phyloP scores from a whole-genome alignment of 1,284 basidiomycete genomes.

The Melampsora larici-populina region DNA sequence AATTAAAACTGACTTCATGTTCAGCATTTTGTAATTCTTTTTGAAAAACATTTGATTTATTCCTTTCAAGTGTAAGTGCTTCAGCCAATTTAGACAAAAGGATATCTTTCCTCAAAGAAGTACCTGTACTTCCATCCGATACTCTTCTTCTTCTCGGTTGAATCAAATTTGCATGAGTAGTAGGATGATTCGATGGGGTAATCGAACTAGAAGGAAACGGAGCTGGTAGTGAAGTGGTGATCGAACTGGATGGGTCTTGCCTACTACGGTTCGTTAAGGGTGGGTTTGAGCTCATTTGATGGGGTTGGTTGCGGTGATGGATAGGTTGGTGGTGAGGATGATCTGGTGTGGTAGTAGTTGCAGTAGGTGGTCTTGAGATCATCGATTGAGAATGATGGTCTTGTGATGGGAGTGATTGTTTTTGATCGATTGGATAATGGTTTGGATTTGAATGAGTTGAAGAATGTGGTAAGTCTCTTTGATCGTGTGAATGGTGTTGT shows the following conservation, averaged over 20 bases:
- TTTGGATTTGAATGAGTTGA: no score
- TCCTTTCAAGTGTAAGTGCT: conserved; percentile 24
- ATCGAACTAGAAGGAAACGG: no score
- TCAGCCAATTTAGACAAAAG: conserved; percentile 35
- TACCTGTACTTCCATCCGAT: conserved; percentile 30
- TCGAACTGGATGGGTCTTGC: not conserved
- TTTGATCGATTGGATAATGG: no score
- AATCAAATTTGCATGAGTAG: not conserved
- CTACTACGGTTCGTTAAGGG: conserved; percentile 16
- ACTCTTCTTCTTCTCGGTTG: conserved; percentile 20
- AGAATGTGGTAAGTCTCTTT: no score
- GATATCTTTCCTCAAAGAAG: conserved; percentile 29
- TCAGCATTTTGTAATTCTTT: conserved; percentile 40
- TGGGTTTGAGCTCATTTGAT: not conserved
- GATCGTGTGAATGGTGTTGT: no score
- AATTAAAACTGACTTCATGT: conserved; percentile 26
- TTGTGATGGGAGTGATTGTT: no score
- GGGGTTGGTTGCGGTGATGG: not conserved
- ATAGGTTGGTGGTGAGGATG: not conserved
- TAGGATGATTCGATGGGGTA: not conserved
- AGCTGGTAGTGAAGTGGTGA: not conserved
- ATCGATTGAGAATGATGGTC: not conserved
- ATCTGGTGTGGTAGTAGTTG: not conserved
- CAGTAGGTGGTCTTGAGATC: not conserved
- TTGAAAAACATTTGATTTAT: conserved; percentile 27